phyloP scores from a whole-genome alignment of 139 green algal species.

The Dunaliella primolecta region DNA sequence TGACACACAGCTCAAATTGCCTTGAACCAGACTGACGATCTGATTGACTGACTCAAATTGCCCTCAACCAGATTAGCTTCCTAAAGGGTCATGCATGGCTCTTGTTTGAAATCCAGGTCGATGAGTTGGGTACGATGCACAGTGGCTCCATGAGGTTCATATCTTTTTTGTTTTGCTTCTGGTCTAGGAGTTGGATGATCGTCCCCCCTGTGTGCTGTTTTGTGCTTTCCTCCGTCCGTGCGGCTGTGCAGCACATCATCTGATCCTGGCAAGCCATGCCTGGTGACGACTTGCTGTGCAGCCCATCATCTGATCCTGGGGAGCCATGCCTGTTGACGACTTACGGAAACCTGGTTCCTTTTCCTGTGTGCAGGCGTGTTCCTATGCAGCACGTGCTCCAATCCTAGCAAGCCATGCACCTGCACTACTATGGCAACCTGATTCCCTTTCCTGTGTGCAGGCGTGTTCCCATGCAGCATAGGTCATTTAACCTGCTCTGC shows the following conservation, averaged over 20 bases:
- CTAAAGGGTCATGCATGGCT: not conserved
- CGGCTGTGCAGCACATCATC: not conserved
- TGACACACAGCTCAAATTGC: not conserved
- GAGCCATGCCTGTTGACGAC: not conserved
- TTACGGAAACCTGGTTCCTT: not conserved
- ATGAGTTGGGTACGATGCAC: too few species aligned
- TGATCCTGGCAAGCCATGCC: not conserved
- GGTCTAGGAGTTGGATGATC: too few species aligned
- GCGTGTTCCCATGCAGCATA: not conserved
- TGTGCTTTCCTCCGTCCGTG: too few species aligned
- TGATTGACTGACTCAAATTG: not conserved
- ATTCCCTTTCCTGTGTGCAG: not conserved
- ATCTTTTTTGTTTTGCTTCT: too few species aligned
- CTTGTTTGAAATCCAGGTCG: not conserved
- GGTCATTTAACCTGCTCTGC: not conserved
- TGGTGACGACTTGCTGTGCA: too few species aligned
- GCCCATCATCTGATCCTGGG: not conserved
- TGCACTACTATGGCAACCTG: not conserved
- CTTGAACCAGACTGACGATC: not conserved
- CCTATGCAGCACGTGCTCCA: not conserved
- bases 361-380: not conserved
- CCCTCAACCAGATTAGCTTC: not conserved
- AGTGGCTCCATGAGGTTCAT: too few species aligned
- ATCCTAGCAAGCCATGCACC: not conserved
- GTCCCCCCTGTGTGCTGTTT: too few species aligned